phyloP scores from a whole-genome alignment of 768 basidiomycete species.

The Kwoniella botswanensis region DNA sequence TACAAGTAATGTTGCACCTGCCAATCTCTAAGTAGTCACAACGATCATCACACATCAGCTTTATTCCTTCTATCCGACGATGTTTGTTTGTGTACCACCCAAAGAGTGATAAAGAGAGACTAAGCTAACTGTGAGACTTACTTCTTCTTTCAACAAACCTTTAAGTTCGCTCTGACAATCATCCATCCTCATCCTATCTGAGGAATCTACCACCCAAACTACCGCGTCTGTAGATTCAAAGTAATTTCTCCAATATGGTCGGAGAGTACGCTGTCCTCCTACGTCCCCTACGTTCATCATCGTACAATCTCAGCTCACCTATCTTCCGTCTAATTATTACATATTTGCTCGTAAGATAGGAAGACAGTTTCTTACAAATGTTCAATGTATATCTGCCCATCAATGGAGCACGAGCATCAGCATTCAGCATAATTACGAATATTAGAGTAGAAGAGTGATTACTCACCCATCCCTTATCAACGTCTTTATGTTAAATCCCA shows the following conservation, averaged over 20 bases:
- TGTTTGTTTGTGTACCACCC: not conserved
- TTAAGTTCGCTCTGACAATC: constrained; percentile 90
- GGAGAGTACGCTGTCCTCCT: constrained; percentile 90
- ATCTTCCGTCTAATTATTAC: constrained; percentile 10
- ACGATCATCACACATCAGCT: not conserved
- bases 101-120: not conserved
- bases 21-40: constrained; percentile 69
- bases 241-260: constrained; percentile 99
- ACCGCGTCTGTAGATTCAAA: constrained; percentile 98
- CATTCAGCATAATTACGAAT: constrained; percentile 58
- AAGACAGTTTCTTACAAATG: constrained; percentile 65
- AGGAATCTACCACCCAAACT: constrained; percentile 98
- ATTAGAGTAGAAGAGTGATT: not conserved
- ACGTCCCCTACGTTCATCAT: constrained; percentile 77
- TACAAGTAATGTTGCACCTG: constrained; percentile 93
- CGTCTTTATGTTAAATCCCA: constrained; percentile 99
- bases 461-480: constrained; percentile 83
- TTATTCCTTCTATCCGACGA: too few species aligned
- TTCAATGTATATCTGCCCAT: constrained; percentile 72
- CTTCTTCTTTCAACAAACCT: constrained; percentile 86
- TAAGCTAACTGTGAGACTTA: constrained; percentile 59
- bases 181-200: constrained; percentile 83
- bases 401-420: constrained; percentile 3
- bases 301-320: too few species aligned
- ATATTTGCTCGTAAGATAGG: not conserved